phyloP scores from a whole-genome alignment of 2,329 filamentous ascomycete species.

The Alternaria infectoria region DNA sequence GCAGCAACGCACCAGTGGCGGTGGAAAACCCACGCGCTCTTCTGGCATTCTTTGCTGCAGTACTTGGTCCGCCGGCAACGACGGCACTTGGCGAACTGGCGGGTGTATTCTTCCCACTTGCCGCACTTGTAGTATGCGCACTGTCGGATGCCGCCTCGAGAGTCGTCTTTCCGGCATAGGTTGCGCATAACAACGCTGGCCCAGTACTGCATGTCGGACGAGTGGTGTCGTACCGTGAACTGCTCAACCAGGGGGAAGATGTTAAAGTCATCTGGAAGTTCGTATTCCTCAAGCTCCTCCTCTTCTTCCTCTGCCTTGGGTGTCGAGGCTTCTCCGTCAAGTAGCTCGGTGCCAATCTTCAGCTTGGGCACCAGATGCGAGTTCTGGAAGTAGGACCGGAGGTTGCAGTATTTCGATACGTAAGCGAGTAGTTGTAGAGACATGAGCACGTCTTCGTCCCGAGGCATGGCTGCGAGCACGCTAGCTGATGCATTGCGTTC shows the following conservation, averaged over 20 bases:
- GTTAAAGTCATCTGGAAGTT: constrained; percentile 93
- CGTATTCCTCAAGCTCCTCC: constrained; percentile 82
- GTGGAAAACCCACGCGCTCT: constrained; percentile 98
- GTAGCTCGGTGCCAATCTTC: constrained; percentile 84
- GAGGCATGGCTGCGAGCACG: constrained; percentile 87
- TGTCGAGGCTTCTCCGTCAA: constrained; percentile 69
- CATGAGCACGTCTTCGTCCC: constrained; percentile 98
- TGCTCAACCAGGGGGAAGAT: constrained; percentile 98
- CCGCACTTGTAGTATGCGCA: constrained; percentile 98
- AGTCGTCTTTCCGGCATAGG: constrained; percentile 96
- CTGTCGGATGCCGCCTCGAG: constrained; percentile 89
- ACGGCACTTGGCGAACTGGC: constrained; percentile 97
- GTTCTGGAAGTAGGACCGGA: constrained; percentile 92
- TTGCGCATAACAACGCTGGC: constrained; percentile 99
- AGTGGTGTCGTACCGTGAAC: constrained; percentile 94
- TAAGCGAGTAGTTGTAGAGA: constrained; percentile 95
- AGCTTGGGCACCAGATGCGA: constrained; percentile 92
- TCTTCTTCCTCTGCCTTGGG: constrained; percentile 60
- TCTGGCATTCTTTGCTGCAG: constrained; percentile 99
- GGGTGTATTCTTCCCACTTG: constrained; percentile 96
- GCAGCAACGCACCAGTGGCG: constrained; percentile 95
- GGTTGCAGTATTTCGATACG: constrained; percentile 97
- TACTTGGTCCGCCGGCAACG: constrained; percentile 96
- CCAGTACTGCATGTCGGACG: constrained; percentile 99
- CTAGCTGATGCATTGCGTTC: constrained; percentile 72